Percentiles rank a stretch among this genome's conserved stretches.
These are phyloP conservation scores for Coemansia sp. DNA, from an alignment of 192 early-diverging fungal genomes.

Conservation along the genomic window DNA sequence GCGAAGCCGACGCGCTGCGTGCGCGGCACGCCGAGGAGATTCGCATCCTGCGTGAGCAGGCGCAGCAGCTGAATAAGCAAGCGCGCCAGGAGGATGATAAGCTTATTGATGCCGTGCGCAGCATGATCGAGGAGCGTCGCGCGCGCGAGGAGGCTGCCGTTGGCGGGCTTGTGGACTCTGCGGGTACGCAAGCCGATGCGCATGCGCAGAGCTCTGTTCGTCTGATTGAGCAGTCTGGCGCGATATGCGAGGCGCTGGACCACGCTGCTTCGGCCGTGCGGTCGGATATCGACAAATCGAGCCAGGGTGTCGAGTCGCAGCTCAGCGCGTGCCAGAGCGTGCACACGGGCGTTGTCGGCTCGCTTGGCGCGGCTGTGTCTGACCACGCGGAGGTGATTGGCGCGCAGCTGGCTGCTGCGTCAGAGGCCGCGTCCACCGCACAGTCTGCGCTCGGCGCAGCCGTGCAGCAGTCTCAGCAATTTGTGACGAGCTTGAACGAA, in stretches of 20 bases:
- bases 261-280: neutral
- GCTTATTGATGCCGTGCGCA: conserved; percentile 8
- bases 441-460: neutral
- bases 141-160: conserved; percentile 7
- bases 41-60: conserved; percentile 12
- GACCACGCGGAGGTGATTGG: neutral
- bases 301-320: neutral
- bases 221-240: neutral
- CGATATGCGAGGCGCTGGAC: neutral
- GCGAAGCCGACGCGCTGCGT: neutral
- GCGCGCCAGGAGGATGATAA: conserved; percentile 16
- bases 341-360: neutral
- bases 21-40: conserved; percentile 9
- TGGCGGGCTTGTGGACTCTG: neutral
- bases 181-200: neutral
- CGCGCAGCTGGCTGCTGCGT: neutral
- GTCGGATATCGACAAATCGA: neutral
- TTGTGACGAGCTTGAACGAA: neutral
- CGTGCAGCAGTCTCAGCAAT: neutral
- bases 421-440: neutral
- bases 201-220: neutral
- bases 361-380: neutral
- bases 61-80: conserved; percentile 17
- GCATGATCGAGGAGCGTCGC: conserved; percentile 13
- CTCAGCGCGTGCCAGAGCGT: neutral